phyloP scores from a whole-genome alignment of 495 filamentous ascomycete genomes.

The Immersiella caudata region DNA sequence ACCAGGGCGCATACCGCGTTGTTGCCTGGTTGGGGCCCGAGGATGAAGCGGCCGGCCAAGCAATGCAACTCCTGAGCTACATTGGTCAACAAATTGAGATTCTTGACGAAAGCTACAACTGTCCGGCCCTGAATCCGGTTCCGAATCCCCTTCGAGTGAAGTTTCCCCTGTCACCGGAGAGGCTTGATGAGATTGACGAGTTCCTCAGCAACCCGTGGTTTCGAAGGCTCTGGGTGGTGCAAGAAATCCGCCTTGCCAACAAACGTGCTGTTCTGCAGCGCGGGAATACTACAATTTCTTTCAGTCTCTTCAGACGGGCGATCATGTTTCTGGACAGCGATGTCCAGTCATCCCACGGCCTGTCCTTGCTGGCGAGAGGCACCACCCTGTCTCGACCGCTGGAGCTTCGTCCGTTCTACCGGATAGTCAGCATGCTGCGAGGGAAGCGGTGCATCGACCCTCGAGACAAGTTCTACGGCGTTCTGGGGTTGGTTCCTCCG shows the following conservation, averaged over 20 bases:
- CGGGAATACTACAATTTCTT: background rate
- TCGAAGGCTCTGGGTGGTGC: background rate
- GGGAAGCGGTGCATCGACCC: background rate
- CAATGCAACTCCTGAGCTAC: background rate
- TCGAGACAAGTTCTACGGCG: conserved; percentile 5
- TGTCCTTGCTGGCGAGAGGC: background rate
- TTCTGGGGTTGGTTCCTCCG: background rate
- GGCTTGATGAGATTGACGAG: background rate
- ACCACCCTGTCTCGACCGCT: background rate
- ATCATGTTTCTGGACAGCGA: background rate
- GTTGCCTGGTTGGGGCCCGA: background rate
- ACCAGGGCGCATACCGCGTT: conserved; percentile 3
- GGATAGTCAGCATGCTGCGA: background rate
- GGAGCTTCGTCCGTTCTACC: background rate
- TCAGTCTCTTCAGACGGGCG: background rate
- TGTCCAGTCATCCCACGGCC: background rate
- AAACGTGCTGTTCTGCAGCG: background rate
- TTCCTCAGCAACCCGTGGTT: conserved; percentile 5
- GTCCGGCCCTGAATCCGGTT: background rate
- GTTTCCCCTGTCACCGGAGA: background rate
- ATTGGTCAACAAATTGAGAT: background rate
- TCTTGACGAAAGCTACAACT: background rate
- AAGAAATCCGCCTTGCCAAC: background rate
- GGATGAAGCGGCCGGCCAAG: background rate
- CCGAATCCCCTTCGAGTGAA: background rate